Evolutionary conservation across 352 stramenopile species (phyloP).

Genomic region (Phytophthora hybrid): DNA sequence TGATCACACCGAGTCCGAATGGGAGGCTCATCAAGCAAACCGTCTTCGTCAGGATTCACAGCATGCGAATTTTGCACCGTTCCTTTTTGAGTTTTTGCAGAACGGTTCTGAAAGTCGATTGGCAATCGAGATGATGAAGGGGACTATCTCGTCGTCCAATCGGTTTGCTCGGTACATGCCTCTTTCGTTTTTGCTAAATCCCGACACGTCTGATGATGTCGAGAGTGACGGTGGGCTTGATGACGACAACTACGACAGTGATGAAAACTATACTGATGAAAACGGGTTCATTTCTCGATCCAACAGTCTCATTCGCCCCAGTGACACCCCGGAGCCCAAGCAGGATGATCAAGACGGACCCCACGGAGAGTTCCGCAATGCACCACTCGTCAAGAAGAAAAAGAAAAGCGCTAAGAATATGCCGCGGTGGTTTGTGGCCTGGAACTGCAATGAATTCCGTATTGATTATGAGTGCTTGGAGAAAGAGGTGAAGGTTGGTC

Average conservation of each 20-base stretch:
- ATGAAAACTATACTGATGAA: slow-evolving; percentile 80
- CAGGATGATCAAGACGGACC: slow-evolving; percentile 45
- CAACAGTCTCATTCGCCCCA: slow-evolving; percentile 43
- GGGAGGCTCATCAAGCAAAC: slow-evolving; percentile 42
- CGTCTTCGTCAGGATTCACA: slow-evolving; percentile 40
- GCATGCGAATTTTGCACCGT: slow-evolving; percentile 65
- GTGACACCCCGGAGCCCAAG: slow-evolving; percentile 42
- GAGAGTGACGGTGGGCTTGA: slow-evolving; percentile 73
- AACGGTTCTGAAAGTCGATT: slow-evolving; percentile 69
- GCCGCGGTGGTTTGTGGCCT: slow-evolving; percentile 85
- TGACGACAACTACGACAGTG: slow-evolving; percentile 72
- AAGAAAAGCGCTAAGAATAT: slow-evolving; percentile 74
- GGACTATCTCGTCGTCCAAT: slow-evolving; percentile 83
- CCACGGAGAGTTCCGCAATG: slow-evolving; percentile 43
- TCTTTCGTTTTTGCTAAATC: slow-evolving; percentile 80
- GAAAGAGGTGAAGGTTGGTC: slow-evolving; percentile 82
- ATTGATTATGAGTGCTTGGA: slow-evolving; percentile 81
- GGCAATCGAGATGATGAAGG: slow-evolving; percentile 74
- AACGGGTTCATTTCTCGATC: slow-evolving; percentile 55
- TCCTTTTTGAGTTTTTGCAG: slow-evolving; percentile 80
- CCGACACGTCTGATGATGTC: slow-evolving; percentile 69
- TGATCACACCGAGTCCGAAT: slow-evolving; percentile 62
- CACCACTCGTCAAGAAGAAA: slow-evolving; percentile 64
- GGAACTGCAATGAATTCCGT: slow-evolving; percentile 89
- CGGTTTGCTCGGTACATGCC: slow-evolving; percentile 83